Percentiles rank a stretch among this genome's conserved stretches.
Conservation (phyloP, 2,329 filamentous ascomycete genomes). For the Pseudocercospora cruenta region DNA sequence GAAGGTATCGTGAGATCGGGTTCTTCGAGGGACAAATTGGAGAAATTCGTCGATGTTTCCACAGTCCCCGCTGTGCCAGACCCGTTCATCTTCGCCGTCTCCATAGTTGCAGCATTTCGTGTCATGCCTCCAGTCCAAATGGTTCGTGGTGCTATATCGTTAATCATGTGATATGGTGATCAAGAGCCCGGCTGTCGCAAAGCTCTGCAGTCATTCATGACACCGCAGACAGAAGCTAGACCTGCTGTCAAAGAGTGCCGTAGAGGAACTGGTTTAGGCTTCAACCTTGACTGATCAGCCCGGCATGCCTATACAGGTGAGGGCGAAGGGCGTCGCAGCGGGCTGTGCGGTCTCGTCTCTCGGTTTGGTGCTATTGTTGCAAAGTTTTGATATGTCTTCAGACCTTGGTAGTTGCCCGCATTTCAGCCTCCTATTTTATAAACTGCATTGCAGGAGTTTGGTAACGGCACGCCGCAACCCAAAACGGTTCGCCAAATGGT, state of each 20-base stretch:
- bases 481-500: constrained; percentile 2
- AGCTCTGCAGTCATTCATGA: constrained; percentile 3
- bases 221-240: constrained; percentile 3
- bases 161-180: constrained; percentile 7
- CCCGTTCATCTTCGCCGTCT: constrained; percentile 20
- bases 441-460: constrained; percentile 5
- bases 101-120: constrained; percentile 21
- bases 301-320: background rate
- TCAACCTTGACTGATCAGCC: background rate
- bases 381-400: background rate
- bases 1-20: constrained; percentile 15
- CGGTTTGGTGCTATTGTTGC: background rate
- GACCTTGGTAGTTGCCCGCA: constrained; percentile 4
- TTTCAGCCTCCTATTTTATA: constrained; percentile 9
- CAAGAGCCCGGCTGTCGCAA: background rate
- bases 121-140: constrained; percentile 20
- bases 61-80: constrained; percentile 7
- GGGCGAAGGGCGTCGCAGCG: background rate
- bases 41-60: background rate
- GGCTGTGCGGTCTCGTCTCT: background rate
- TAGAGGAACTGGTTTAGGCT: background rate
- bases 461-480: constrained; percentile 9
- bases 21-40: constrained; percentile 19
- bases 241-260: background rate
- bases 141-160: constrained; percentile 8